These are phyloP conservation scores for Leccinum subatratum DNA, from an alignment of 1,284 basidiomycete species.

Conservation along the genomic window DNA sequence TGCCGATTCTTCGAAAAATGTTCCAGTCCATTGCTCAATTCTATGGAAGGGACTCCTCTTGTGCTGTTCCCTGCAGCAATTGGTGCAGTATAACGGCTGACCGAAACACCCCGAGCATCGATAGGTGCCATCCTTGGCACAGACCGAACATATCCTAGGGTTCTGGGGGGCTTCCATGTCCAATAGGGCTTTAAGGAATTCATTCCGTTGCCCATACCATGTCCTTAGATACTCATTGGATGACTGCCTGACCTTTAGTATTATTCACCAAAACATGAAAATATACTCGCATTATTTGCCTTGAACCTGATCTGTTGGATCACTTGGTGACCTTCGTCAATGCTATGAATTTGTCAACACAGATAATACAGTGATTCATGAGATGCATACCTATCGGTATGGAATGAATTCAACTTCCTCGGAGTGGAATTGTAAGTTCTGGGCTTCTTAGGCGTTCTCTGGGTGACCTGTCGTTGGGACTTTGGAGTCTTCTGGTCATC, in stretches of 20 bases:
- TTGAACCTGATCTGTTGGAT: not conserved
- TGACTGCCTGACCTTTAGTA: not conserved
- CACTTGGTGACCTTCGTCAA: not conserved
- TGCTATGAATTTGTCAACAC: not conserved
- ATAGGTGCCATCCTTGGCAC: not conserved
- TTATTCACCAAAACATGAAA: not conserved
- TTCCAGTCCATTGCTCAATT: not conserved
- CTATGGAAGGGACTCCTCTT: not conserved
- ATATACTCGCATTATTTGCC: not conserved
- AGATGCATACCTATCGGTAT: not conserved
- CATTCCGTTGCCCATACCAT: not conserved
- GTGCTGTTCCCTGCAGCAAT: not conserved
- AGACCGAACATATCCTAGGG: not conserved
- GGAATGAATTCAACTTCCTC: not conserved
- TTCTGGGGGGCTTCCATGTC: not conserved
- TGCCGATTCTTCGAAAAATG: not conserved
- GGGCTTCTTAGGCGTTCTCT: not conserved
- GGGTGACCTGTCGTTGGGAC: not conserved
- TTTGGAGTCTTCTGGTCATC: not conserved
- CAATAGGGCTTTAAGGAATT: not conserved
- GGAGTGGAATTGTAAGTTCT: not conserved
- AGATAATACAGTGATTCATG: not conserved
- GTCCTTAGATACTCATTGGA: not conserved
- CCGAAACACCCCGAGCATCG: not conserved
- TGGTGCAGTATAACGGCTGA: not conserved